phyloP scores from a whole-genome alignment of 768 basidiomycete genomes.

The Mycena capillaripes region DNA sequence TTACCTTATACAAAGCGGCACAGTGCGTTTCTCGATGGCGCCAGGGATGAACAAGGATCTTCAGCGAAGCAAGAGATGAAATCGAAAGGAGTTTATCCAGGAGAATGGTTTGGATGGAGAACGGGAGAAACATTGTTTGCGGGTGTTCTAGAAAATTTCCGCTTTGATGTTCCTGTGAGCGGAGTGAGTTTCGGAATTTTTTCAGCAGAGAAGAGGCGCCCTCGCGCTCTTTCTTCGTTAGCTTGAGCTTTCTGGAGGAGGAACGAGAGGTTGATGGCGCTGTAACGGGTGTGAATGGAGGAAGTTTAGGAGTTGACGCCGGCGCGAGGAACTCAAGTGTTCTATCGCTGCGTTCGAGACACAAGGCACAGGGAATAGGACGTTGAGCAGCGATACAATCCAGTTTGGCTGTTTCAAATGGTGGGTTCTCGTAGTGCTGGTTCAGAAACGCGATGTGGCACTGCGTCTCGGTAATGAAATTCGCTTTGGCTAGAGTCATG shows the following conservation, averaged over 20 bases:
- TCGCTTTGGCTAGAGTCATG: background rate
- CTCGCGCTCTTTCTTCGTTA: background rate
- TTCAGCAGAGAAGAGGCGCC: background rate
- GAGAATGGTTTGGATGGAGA: background rate
- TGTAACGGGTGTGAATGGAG: background rate
- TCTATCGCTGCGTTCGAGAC: background rate
- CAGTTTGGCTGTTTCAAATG: background rate
- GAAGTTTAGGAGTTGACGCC: background rate
- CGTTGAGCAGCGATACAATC: background rate
- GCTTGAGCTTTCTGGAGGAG: background rate
- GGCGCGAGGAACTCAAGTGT: background rate
- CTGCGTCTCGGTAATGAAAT: background rate
- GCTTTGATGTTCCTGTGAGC: background rate
- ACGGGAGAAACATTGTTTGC: background rate
- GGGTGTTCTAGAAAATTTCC: background rate
- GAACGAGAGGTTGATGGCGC: background rate
- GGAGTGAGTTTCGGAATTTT: background rate
- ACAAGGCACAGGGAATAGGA: background rate
- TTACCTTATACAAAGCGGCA: background rate
- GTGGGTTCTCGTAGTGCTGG: background rate
- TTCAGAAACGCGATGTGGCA: conserved; percentile 1
- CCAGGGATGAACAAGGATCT: background rate
- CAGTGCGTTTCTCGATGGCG: background rate
- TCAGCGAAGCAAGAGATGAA: background rate
- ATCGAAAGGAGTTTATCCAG: background rate